Evolutionary conservation across 2,329 filamentous ascomycete genomes (phyloP), one percentile per base, ranked within the genome.

Genomic region (Xylaria sp.): DNA sequence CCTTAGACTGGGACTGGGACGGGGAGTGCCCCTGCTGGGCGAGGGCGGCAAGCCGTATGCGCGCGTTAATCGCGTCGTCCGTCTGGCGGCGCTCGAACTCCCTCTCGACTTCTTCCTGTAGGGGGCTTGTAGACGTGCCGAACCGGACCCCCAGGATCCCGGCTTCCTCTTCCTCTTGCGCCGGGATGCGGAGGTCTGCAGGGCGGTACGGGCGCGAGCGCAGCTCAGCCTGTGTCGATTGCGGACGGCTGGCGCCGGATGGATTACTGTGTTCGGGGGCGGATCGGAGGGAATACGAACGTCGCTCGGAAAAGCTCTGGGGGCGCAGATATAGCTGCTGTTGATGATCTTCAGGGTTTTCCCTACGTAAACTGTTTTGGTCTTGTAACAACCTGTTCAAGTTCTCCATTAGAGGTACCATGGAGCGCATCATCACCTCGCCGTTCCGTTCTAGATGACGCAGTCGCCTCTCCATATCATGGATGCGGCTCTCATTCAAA

Each of bases 391-490:
- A 11, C 1, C 39, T 56, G 60, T 76, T 74, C 26, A 81, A 68
- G 26, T 72, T 75, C 34, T 78, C 73, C 38, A 81, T 66, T 3
- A 81, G 69, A 3, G 77, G 75, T 2, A 76, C 67, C 21, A 82
- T 63, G 2, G 77, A 73, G 13, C 72, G 69, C 39, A 77, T 64
- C 73, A 76, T 76, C 2, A 76, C 66, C 38, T 81, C 77, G 39
- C 76, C 74, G 44, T 78, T 76, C 16, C 71, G 70, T 65, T 82
- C 79, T 1, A 82, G 70, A 16, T 71, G 69, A 6, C 73, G 72
- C 11, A 82, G 64, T 1, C 79, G 74, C 9, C 70, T 71, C 57
- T 80, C 78, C 66, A 81, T 75, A 38, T 82, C 79, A 20, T 70
- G 71, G 16, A 78, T 65, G 7, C 73, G 76, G 18, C 72, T 68